Conservation (phyloP, 2,329 filamentous ascomycete species). For the Sclerotinia trifoliorum region DNA sequence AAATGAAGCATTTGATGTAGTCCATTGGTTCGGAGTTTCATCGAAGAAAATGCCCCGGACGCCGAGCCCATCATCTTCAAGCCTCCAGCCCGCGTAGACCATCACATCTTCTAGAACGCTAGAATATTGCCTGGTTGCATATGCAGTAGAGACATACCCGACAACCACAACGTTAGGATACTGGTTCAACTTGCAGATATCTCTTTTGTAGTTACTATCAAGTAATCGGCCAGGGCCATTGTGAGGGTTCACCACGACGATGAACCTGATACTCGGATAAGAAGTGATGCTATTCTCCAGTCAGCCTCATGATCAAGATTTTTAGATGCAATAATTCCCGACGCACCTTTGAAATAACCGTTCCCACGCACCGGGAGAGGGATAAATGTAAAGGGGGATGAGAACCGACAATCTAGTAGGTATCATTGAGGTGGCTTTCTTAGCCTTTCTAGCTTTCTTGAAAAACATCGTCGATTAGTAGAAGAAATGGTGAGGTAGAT, state of each 20-base stretch:
- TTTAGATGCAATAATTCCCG: not conserved
- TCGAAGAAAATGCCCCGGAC: slow-evolving; percentile 30
- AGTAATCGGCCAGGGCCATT: slow-evolving; percentile 41
- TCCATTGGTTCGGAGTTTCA: slow-evolving; percentile 26
- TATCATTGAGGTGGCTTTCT: not conserved
- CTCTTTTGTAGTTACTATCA: slow-evolving; percentile 39
- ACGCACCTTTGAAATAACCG: slow-evolving; percentile 27
- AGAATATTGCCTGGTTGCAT: slow-evolving; percentile 31
- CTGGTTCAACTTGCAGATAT: slow-evolving; percentile 41
- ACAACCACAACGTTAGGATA: slow-evolving; percentile 42
- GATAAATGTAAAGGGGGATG: slow-evolving; percentile 34
- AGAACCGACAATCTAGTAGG: slow-evolving; percentile 26
- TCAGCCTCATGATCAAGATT: slow-evolving; percentile 20
- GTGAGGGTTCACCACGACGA: slow-evolving; percentile 35
- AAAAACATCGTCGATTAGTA: slow-evolving; percentile 9
- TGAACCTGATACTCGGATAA: slow-evolving; percentile 31
- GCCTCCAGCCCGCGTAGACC: slow-evolving; percentile 26
- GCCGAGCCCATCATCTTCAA: slow-evolving; percentile 21
- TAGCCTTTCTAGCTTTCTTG: not conserved
- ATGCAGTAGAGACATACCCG: slow-evolving; percentile 44
- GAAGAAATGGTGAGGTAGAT: not conserved
- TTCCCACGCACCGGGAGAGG: slow-evolving; percentile 28
- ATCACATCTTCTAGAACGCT: slow-evolving; percentile 23
- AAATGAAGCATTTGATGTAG: slow-evolving; percentile 19
- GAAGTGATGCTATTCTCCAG: slow-evolving; percentile 22